Evolutionary conservation across 176 grass and related monocot genomes (phyloP).

Genomic region (Thalia dealbata): DNA sequence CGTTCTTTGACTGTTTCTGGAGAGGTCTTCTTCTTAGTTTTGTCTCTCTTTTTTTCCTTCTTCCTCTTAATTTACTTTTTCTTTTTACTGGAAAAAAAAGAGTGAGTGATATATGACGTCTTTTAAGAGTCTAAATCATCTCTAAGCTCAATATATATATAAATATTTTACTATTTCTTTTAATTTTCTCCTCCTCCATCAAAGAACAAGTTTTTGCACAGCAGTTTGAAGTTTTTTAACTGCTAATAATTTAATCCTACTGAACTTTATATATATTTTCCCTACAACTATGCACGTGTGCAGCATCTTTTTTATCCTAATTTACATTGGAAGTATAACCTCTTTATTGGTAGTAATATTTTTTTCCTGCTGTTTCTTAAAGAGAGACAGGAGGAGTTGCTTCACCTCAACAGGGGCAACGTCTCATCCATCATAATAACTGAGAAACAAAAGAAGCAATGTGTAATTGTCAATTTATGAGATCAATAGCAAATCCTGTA

Average conservation of each 20-base stretch:
- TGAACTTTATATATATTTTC: background rate
- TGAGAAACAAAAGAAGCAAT: background rate
- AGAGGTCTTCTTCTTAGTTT: no score
- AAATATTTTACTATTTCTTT: background rate
- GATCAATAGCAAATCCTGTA: no score
- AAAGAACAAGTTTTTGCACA: background rate
- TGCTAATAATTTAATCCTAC: background rate
- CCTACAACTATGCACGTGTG: background rate
- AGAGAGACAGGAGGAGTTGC: background rate
- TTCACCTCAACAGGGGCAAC: background rate
- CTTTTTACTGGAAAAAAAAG: background rate
- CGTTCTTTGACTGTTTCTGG: conserved; percentile 45
- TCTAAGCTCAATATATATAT: background rate
- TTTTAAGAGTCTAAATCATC: conserved; percentile 9
- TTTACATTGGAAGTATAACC: background rate
- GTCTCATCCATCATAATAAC: background rate
- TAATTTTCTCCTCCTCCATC: background rate
- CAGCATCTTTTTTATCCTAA: background rate
- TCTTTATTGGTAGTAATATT: background rate
- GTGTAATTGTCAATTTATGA: background rate
- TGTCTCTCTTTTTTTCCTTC: background rate
- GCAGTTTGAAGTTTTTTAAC: background rate
- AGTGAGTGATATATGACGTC: conserved; percentile 5
- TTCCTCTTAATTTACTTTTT: background rate
- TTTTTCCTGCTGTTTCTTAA: background rate